phyloP scores from a whole-genome alignment of 2,329 filamentous ascomycete species.

The Aureobasidium sp. region DNA sequence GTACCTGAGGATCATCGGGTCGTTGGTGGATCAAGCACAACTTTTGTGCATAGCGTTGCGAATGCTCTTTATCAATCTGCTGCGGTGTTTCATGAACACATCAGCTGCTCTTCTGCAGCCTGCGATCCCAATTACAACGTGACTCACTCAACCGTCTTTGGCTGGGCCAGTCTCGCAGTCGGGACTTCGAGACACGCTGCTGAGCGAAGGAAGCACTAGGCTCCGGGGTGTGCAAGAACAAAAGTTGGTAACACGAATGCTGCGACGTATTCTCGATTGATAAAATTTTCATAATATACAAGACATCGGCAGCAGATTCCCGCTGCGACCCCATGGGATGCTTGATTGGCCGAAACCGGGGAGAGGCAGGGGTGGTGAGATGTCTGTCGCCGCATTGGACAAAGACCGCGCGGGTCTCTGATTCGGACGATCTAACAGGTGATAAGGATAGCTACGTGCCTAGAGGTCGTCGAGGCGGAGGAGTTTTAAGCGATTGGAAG shows the following conservation, averaged over 20 bases:
- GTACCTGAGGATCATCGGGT: constrained; percentile 11
- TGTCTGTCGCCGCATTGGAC: constrained; percentile 5
- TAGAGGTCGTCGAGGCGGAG: background rate
- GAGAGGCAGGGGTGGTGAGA: constrained; percentile 14
- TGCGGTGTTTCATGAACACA: background rate
- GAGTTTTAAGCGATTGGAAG: constrained; percentile 11
- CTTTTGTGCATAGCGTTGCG: background rate
- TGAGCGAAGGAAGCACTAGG: constrained; percentile 9
- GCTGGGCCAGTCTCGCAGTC: background rate
- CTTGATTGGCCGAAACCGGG: constrained; percentile 9
- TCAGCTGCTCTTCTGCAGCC: constrained; percentile 1
- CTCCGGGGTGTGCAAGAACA: background rate
- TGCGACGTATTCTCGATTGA: background rate
- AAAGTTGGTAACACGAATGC: background rate
- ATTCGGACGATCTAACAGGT: constrained; percentile 13
- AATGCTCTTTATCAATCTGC: background rate
- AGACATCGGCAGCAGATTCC: constrained; percentile 5
- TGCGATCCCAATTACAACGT: background rate
- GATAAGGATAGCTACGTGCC: constrained; percentile 10
- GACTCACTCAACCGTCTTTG: background rate
- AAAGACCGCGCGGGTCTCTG: background rate
- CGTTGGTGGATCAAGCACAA: background rate
- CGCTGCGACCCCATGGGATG: constrained; percentile 4
- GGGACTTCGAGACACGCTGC: background rate
- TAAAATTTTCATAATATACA: constrained; percentile 8